Percentiles rank a stretch among this genome's conserved stretches.
These are phyloP conservation scores for Rubia tinctorum DNA, from an alignment of 305 asterid species.

Conservation along the genomic window DNA sequence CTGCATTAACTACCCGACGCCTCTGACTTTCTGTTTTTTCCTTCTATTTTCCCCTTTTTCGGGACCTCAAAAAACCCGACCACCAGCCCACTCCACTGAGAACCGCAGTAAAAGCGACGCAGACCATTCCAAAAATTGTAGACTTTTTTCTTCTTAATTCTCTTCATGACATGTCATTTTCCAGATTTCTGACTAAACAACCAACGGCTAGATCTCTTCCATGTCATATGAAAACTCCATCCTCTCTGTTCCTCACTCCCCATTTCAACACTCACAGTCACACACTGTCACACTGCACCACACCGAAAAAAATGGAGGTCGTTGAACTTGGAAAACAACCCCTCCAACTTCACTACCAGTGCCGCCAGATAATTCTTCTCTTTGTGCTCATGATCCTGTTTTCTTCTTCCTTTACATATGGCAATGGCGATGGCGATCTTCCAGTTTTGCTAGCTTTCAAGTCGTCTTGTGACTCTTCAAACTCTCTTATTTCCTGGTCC, in stretches of 20 bases:
- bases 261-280: conserved; percentile 10
- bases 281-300: not conserved
- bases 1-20: not conserved
- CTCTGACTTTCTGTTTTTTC: not conserved
- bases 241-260: not conserved
- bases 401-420: conserved; percentile 8
- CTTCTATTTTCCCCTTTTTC: not conserved
- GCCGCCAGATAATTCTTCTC: conserved; percentile 6
- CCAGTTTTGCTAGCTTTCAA: conserved; percentile 26
- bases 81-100: not conserved
- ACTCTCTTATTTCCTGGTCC: conserved; percentile 32
- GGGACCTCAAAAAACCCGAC: not conserved
- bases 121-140: not conserved
- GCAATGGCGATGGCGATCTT: conserved; percentile 5
- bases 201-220: conserved; percentile 17
- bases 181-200: conserved; percentile 7
- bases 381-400: not conserved
- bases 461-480: conserved; percentile 21
- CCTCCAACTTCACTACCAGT: not conserved
- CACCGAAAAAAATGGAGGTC: conserved; percentile 3
- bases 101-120: conserved; percentile 2
- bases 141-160: not conserved
- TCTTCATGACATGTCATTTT: conserved; percentile 6
- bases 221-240: not conserved
- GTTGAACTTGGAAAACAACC: not conserved